These are phyloP conservation scores for Orychophragmus violaceus DNA, from an alignment of 345 rosid species.

Conservation along the genomic window DNA sequence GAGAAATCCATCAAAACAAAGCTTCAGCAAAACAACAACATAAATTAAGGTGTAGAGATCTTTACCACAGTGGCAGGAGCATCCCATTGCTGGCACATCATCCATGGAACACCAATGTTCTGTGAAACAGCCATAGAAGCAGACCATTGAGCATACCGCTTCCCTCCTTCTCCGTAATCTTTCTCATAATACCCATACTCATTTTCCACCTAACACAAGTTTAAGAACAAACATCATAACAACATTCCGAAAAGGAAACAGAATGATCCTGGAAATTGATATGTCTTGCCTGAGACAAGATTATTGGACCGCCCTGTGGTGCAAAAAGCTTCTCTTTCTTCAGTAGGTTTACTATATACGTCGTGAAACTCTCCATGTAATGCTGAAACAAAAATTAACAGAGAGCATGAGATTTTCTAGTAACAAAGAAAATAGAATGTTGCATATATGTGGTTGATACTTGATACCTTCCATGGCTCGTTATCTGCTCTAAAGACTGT, in stretches of 20 bases:
- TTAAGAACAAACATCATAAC: not conserved
- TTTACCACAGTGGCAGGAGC: conserved; percentile 72
- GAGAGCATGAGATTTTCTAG: conserved; percentile 6
- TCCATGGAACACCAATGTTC: conserved; percentile 89
- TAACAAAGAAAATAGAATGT: not conserved
- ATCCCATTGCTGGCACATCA: conserved; percentile 83
- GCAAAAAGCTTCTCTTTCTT: conserved; percentile 87
- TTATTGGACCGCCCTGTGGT: conserved; percentile 95
- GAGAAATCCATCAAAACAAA: conserved; percentile 2
- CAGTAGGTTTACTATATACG: conserved; percentile 69
- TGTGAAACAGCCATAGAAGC: conserved; percentile 90
- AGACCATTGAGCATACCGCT: conserved; percentile 72
- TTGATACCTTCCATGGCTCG: conserved; percentile 68
- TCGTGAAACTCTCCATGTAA: conserved; percentile 78
- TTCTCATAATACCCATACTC: conserved; percentile 70
- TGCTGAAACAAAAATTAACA: conserved; percentile 35
- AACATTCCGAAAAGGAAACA: not conserved
- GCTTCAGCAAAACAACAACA: too few relatives aligned
- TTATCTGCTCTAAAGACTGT: conserved; percentile 79
- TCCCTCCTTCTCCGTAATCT: conserved; percentile 67
- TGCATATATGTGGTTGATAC: not conserved
- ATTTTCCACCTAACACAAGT: conserved; percentile 67
- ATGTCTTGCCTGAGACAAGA: conserved; percentile 74
- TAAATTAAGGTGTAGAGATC: not conserved
- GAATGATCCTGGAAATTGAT: not conserved